phyloP scores from a whole-genome alignment of 768 basidiomycete genomes.

The Lactarius akahatsu region DNA sequence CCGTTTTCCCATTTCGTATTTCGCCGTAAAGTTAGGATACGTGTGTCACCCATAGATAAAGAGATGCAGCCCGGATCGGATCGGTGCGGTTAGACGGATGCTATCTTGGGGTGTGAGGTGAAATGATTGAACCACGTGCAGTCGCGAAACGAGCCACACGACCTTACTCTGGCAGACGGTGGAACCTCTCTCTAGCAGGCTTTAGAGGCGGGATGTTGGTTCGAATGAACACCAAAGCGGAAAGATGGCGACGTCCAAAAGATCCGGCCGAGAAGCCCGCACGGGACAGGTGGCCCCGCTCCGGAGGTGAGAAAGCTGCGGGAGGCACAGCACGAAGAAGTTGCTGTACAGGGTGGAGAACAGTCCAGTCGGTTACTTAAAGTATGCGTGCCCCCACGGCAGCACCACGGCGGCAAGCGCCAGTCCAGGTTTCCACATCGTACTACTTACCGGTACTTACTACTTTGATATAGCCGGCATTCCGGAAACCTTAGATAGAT shows the following conservation, averaged over 20 bases:
- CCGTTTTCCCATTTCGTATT: neutral
- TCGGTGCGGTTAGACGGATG: neutral
- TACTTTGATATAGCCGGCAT: neutral
- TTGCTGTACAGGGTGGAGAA: no score
- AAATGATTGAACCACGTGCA: neutral
- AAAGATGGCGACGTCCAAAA: neutral
- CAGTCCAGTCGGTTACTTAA: no score
- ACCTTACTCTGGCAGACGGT: neutral
- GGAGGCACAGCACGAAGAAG: no score
- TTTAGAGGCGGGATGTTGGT: neutral
- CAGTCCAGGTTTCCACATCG: neutral
- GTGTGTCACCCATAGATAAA: neutral
- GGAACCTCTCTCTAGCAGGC: neutral
- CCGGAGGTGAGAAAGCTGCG: no score
- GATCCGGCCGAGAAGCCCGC: neutral
- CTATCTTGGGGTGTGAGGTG: neutral
- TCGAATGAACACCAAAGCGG: neutral
- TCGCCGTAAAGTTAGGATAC: neutral
- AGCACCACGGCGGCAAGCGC: neutral
- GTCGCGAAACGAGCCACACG: neutral
- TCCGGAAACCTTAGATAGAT: neutral
- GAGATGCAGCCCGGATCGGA: neutral
- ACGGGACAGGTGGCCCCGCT: no score
- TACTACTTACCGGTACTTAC: neutral
- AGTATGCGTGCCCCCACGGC: no score